phyloP scores from a whole-genome alignment of 176 grass and related monocot species.

The Zizania latifolia region DNA sequence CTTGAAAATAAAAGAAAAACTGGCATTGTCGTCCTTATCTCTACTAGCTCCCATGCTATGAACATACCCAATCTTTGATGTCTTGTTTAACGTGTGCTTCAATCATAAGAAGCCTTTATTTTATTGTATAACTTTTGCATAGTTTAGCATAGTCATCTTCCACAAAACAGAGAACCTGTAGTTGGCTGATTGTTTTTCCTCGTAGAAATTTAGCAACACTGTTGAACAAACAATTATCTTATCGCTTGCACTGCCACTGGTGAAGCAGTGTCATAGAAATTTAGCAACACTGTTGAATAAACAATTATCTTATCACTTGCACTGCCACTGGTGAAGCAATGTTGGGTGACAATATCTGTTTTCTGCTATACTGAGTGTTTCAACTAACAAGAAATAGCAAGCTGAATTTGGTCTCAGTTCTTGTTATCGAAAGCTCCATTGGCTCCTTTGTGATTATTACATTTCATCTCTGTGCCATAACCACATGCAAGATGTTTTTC shows the following conservation, averaged over 20 bases:
- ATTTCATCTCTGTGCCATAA: background rate
- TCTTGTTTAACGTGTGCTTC: too few relatives aligned
- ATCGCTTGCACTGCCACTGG: background rate
- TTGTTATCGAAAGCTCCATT: too few relatives aligned
- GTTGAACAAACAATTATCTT: too few relatives aligned
- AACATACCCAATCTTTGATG: too few relatives aligned
- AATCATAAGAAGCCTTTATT: background rate
- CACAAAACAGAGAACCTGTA: background rate
- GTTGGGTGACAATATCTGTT: background rate
- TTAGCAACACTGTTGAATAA: too few relatives aligned
- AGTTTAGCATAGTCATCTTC: background rate
- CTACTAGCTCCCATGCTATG: background rate
- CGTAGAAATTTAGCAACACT: too few relatives aligned
- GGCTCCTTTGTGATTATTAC: too few relatives aligned
- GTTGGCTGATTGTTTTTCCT: background rate
- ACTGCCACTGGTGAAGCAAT: background rate
- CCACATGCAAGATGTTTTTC: background rate
- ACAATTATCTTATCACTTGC: background rate
- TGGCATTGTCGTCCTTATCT: background rate
- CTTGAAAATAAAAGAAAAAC: background rate
- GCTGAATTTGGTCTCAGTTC: too few relatives aligned
- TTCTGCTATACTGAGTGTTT: background rate
- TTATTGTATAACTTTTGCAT: background rate
- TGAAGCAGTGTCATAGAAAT: background rate
- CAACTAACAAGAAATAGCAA: background rate